Evolutionary conservation across 768 basidiomycete genomes (phyloP), one percentile per base, ranked within the genome.

Genomic region (Hemileccinum rubropunctum): DNA sequence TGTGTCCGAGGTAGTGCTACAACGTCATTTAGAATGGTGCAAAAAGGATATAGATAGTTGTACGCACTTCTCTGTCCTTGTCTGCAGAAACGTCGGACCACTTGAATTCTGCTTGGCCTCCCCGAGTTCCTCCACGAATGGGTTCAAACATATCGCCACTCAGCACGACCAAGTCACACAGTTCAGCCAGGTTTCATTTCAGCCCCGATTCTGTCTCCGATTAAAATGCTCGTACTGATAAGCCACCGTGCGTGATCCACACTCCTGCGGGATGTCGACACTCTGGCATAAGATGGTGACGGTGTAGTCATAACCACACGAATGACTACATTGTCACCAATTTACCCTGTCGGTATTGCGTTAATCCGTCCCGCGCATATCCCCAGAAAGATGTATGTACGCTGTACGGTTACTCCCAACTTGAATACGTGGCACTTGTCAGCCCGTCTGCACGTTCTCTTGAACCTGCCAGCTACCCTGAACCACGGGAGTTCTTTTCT

Each of bases 1-100:
- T 90, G 65, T 95, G 91, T 5, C 95, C 95, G 3, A 98, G 82
- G 68, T 98, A 98, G 71, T 97, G 86, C 87, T 98, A 62, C 13
- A 43, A 50, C 5, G 42, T 42, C 21, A 30, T 27, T 54, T 40
- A 46, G 50, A n/a, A 42, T 28, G 15, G 26, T 20, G 43, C 17
- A 11, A 17, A 49, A 15, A 42, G n/a, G 6, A 38, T 13, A 17
- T 34, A 12, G 1, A 20, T 39, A 34, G 42, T 35, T 21, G 30
- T 39, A 58, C 71, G 44, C 45, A 92, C 93, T 75, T 95, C 93
- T 70, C 88, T 80, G 71, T 95, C 93, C 70, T 95, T 95, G 72
- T 95, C 93, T 50, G 87, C 88, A 36, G 90, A 86, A 8, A 91
- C 90, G 58, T 94, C 91, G 11, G 86, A 64, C 91, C 91, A 93